A percentile compares a stretch with the other conserved stretches of the same genome.
Evolutionary conservation across 768 basidiomycete genomes (phyloP).

Genomic region (Pulveroboletus sp.): DNA sequence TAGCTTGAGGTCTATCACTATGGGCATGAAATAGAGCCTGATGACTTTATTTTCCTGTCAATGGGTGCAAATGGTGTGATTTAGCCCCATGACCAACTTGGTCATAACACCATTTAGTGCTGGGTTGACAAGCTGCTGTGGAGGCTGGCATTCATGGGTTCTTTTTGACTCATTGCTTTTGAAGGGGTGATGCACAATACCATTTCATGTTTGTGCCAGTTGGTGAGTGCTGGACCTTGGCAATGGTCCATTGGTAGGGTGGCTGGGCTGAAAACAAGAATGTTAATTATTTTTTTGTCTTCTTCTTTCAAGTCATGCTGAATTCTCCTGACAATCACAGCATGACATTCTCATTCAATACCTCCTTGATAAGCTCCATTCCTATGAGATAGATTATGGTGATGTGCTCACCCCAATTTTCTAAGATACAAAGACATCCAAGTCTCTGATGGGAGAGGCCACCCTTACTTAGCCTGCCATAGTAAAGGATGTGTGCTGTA

Average conservation of each 20-base stretch:
- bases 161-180: conserved; percentile 7
- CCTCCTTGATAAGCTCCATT: not conserved
- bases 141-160: not conserved
- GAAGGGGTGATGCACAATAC: not conserved
- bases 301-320: no score
- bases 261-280: not conserved
- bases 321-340: not conserved
- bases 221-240: not conserved
- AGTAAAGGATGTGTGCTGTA: no score
- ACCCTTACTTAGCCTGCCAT: no score
- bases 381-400: not conserved
- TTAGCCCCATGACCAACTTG: conserved; percentile 22
- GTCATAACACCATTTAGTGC: conserved; percentile 28
- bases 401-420: not conserved
- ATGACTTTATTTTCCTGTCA: conserved; percentile 34
- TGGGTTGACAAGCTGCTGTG: conserved; percentile 24
- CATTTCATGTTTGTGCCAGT: not conserved
- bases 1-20: conserved; percentile 5
- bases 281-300: no score
- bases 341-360: not conserved
- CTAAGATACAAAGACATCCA: no score
- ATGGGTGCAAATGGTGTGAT: conserved; percentile 12
- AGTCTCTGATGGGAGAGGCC: no score
- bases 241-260: not conserved
- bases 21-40: conserved; percentile 8